Base-by-base conservation (phyloP, 2,329 filamentous ascomycete species). In the Nectriaceae sp. region DNA sequence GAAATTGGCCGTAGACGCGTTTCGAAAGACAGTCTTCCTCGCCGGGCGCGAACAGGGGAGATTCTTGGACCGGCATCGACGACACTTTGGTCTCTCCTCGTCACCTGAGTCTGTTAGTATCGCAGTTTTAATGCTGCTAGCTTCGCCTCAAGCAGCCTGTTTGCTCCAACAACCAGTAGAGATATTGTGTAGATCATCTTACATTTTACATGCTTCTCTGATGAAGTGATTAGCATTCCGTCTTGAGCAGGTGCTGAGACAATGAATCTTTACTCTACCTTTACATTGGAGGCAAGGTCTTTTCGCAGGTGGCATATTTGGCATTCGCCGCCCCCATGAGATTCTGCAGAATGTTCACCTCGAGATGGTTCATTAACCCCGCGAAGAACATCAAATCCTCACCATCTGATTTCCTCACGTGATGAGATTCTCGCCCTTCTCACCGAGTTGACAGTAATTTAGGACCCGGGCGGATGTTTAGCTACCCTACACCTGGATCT, bases 181-280 rank as follows among this genome's bases (percentile, higher is more conserved):
- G n/a, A n/a, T n/a, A n/a, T n/a, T n/a, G n/a, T n/a, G n/a, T n/a
- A n/a, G n/a, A n/a, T n/a, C n/a, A n/a, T 40, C 64, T 57, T 51
- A 68, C 67, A 69, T 57, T 67, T 69, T 40, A 69, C 64, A 52
- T 69, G 65, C 42, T 68, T 69, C 36, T 69, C 67, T 69, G 36
- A 5, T 6, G 3, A 0, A 2, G 1, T 21, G 16, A 48, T 62
- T 48, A 63, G 55, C 40, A 49, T 43, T 42, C 29, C n/a, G 13
- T 26, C 37, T 40, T 20, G 11, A n/a, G n/a, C n/a, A n/a, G n/a
- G 20, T 18, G 38, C n/a, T 26, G 26, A 21, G 22, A 38, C 10
- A 21, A 11, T 31, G 15, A 29, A 15, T 5, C 11, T 46, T 48
- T 35, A 36, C 46, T 24, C 29, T 26, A 68, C 66, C 66, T 69